phyloP scores from a whole-genome alignment of 225 moss, liverwort and hornwort species.

The Lunularia cruciata region DNA sequence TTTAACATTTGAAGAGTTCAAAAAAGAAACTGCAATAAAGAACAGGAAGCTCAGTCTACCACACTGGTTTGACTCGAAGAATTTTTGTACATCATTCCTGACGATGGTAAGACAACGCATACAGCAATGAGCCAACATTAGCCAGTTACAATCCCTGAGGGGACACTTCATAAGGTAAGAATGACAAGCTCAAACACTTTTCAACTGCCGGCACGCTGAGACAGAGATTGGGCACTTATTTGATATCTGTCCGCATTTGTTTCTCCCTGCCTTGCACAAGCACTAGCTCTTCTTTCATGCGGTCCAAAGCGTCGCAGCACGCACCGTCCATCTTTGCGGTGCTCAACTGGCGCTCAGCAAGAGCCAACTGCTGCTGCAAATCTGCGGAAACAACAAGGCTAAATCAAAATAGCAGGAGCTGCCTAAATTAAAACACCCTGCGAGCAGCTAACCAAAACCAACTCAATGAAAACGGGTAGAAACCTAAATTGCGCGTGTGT shows the following conservation, averaged over 20 bases:
- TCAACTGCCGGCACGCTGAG: not conserved
- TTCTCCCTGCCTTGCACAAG: slow-evolving; percentile 33
- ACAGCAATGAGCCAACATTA: no score
- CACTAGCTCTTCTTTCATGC: slow-evolving; percentile 26
- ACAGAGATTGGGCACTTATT: slow-evolving; percentile 25
- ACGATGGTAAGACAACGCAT: no score
- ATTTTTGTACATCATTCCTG: no score
- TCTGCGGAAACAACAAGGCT: slow-evolving; percentile 1
- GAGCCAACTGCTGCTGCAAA: slow-evolving; percentile 34
- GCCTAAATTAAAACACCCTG: not conserved
- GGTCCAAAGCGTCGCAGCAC: slow-evolving; percentile 14
- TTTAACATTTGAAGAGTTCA: not conserved
- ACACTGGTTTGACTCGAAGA: not conserved
- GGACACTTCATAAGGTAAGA: not conserved
- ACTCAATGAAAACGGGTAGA: not conserved
- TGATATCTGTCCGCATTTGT: slow-evolving; percentile 39
- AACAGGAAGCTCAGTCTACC: not conserved
- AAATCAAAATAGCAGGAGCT: not conserved
- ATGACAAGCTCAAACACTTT: no score
- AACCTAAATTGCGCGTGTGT: slow-evolving; percentile 21
- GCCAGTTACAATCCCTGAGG: no score
- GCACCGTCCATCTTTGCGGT: slow-evolving; percentile 32
- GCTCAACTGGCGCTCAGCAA: slow-evolving; percentile 27
- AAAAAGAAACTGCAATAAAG: not conserved
- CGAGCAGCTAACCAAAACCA: not conserved